phyloP scores from a whole-genome alignment of 148 eudicot genomes.

The Vaccinium macrocarpon region DNA sequence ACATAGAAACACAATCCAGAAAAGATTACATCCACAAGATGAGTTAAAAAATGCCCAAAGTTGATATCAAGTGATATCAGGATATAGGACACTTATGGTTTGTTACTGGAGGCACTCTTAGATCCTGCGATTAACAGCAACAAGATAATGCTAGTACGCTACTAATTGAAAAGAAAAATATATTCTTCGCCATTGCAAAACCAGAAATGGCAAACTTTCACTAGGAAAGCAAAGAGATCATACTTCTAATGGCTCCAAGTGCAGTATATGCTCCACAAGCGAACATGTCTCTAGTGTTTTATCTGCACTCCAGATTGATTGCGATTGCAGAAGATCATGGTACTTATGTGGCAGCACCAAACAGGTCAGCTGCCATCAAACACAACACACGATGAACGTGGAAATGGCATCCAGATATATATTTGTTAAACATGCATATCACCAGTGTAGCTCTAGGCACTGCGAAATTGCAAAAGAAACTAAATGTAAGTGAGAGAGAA shows the following conservation, averaged over 20 bases:
- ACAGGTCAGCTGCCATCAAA: constrained; percentile 80
- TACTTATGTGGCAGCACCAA: constrained; percentile 76
- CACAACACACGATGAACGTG: constrained; percentile 19
- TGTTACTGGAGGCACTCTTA: background rate
- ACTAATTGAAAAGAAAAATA: background rate
- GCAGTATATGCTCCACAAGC: constrained; percentile 79
- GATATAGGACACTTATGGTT: constrained; percentile 6
- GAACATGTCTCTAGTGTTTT: constrained; percentile 56
- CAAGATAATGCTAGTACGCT: background rate
- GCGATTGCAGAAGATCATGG: constrained; percentile 53
- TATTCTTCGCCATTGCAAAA: background rate
- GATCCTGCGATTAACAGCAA: background rate
- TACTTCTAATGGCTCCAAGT: constrained; percentile 86
- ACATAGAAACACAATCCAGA: background rate
- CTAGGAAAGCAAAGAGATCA: constrained; percentile 17
- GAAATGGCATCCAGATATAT: background rate
- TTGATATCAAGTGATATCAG: background rate
- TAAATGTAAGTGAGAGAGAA: constrained; percentile 7
- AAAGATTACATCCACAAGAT: background rate
- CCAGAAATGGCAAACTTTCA: background rate
- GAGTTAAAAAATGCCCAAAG: background rate
- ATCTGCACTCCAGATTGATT: constrained; percentile 91
- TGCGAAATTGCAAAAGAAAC: background rate
- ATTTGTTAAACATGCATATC: background rate
- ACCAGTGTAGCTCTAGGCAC: background rate